Evolutionary conservation across 1,284 basidiomycete genomes (phyloP), one percentile per base, ranked within the genome.

Genomic region (Trichosporon coremiiforme): DNA sequence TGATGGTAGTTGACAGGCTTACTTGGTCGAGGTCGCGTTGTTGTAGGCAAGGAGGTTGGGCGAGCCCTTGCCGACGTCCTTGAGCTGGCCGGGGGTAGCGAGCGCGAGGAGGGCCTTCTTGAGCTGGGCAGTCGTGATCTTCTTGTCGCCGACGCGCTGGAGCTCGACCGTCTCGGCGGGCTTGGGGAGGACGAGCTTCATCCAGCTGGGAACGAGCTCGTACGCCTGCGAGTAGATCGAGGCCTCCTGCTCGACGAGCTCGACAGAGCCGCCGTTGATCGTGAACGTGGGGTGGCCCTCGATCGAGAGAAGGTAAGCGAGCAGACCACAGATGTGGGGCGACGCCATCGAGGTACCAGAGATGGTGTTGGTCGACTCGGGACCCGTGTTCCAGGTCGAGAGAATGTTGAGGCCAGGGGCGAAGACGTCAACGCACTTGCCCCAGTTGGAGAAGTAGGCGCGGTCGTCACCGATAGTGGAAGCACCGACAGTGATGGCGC

Each of bases 391-490:
- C 86, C 88, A 94, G 70, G 91, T 92, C 41, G 91, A 92, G 3
- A 89, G 83, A 77, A 95, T 92, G 85, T 91, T 91, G 74, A 93
- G 78, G 55, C 91, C 92, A 29, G 93, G 93, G 38, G 87, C 92
- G 76, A 93, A 93, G 73, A 94, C 87, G 79, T 95, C 91, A 66
- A 94, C 91, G 78, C 92, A 93, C 74, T 84, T 72, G 60, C 91
- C 91, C 74, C 86, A 86, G 86, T 93, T 93, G 78, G 90, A 91
- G 86, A 95, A 96, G 86, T 93, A 94, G 38, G 94, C 94, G 69
- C 92, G 89, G 72, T 90, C 89, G 79, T 97, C 94, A 65, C 82
- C 86, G 53, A 93, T 86, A 31, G 91, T 91, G 3, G 91, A 91
- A 29, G 93, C 93, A 73, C 91, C 94, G 68, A 96, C 92, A 64